Percentiles rank a stretch among this genome's conserved stretches.
Conservation (phyloP, 2,329 filamentous ascomycete species). For the Penicillium nordicum region DNA sequence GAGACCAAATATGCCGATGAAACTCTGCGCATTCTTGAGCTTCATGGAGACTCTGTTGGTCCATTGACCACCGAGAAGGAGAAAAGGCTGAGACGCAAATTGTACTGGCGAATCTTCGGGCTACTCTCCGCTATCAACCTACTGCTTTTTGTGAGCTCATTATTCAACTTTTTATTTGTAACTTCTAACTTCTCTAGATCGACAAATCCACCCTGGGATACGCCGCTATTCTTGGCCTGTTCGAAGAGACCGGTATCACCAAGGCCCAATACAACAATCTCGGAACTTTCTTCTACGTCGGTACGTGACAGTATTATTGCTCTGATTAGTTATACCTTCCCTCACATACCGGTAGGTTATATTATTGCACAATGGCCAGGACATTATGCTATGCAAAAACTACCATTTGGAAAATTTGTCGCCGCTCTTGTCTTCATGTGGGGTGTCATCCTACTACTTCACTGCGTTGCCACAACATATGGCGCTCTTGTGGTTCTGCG, state of each 20-base stretch:
- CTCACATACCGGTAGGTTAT: slow-evolving; percentile 30
- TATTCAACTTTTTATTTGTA: background rate
- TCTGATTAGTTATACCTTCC: too few relatives aligned
- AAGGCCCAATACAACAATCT: slow-evolving; percentile 42
- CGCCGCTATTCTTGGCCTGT: slow-evolving; percentile 42
- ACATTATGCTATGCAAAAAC: slow-evolving; percentile 42
- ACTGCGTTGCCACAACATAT: slow-evolving; percentile 35
- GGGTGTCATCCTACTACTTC: slow-evolving; percentile 39
- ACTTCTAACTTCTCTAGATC: slow-evolving; percentile 24
- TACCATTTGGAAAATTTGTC: slow-evolving; percentile 41
- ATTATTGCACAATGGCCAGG: slow-evolving; percentile 39
- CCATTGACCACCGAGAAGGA: slow-evolving; percentile 34
- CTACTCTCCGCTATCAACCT: slow-evolving; percentile 36
- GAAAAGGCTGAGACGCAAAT: slow-evolving; percentile 32
- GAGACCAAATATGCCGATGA: slow-evolving; percentile 31
- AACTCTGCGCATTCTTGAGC: slow-evolving; percentile 36
- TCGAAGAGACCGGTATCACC: slow-evolving; percentile 41
- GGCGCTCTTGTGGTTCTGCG: slow-evolving; percentile 38
- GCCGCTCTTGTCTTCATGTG: slow-evolving; percentile 29
- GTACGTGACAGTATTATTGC: slow-evolving; percentile 16
- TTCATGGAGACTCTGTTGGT: slow-evolving; percentile 32
- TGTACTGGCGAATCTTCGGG: slow-evolving; percentile 34
- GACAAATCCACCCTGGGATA: slow-evolving; percentile 44
- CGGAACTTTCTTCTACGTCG: slow-evolving; percentile 44
- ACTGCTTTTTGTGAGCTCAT: slow-evolving; percentile 34